phyloP scores from a whole-genome alignment of 768 basidiomycete species.

The Fomitopsis pulvina region DNA sequence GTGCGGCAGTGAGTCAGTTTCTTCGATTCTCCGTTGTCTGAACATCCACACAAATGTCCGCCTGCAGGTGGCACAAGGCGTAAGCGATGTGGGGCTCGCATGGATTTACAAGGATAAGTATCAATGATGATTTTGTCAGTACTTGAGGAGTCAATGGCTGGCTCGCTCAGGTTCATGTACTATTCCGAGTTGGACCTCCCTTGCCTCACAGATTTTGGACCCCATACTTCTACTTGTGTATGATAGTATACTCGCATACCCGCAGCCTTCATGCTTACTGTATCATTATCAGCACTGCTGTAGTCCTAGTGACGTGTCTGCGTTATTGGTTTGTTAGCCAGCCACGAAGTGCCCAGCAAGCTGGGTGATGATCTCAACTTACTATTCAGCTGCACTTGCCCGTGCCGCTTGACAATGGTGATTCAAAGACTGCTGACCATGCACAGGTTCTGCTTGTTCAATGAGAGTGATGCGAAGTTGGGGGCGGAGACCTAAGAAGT shows the following conservation, averaged over 20 bases:
- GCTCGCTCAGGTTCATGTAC: too few relatives aligned
- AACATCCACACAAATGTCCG: not conserved
- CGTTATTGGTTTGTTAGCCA: not conserved
- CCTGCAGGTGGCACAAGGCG: conserved; percentile 56
- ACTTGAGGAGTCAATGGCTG: not conserved
- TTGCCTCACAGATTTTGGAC: too few relatives aligned
- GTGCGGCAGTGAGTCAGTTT: conserved; percentile 64
- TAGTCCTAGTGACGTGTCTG: not conserved
- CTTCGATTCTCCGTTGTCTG: not conserved
- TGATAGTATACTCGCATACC: not conserved
- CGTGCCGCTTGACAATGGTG: too few relatives aligned
- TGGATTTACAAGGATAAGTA: conserved; percentile 94
- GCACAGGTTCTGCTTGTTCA: too few relatives aligned
- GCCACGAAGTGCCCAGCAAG: too few relatives aligned
- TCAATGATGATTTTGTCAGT: conserved; percentile 12
- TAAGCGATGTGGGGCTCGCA: conserved; percentile 76
- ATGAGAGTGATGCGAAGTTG: too few relatives aligned
- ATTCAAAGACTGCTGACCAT: too few relatives aligned
- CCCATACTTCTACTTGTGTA: not conserved
- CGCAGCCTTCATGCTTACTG: not conserved
- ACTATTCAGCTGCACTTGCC: too few relatives aligned
- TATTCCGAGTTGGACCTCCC: too few relatives aligned
- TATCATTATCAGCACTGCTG: not conserved
- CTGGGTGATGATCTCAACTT: too few relatives aligned
- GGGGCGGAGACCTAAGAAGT: too few relatives aligned